Evolutionary conservation across 2,329 filamentous ascomycete genomes (phyloP).

Genomic region (Dactylellina sp.): DNA sequence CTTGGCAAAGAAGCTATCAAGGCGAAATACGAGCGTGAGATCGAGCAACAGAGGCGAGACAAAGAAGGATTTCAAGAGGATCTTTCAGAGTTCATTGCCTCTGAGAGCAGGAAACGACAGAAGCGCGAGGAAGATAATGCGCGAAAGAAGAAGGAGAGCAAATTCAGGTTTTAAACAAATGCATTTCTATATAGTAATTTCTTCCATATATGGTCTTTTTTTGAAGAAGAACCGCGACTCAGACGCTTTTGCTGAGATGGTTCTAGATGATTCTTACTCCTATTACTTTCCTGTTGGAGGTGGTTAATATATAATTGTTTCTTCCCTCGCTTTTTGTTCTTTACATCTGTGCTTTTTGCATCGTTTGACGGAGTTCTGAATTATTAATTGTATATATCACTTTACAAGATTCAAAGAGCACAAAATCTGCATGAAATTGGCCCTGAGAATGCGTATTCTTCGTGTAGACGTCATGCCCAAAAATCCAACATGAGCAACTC

Average conservation of each 20-base stretch:
- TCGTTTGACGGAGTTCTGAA: conserved; percentile 41
- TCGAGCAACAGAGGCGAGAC: conserved; percentile 71
- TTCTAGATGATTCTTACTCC: conserved; percentile 1
- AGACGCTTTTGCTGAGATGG: conserved; percentile 45
- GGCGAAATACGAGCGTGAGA: conserved; percentile 80
- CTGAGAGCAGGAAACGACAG: conserved; percentile 88
- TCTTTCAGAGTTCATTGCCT: conserved; percentile 93
- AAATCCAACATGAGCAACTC: conserved; percentile 10
- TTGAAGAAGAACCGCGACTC: conserved; percentile 16
- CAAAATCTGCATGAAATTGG: background rate
- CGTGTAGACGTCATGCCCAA: conserved; percentile 1
- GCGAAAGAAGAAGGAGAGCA: conserved; percentile 72
- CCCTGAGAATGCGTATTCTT: background rate
- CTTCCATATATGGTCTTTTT: background rate
- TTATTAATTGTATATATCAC: conserved; percentile 14
- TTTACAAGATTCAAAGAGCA: background rate
- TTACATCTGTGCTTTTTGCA: conserved; percentile 15
- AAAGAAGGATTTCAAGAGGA: conserved; percentile 86
- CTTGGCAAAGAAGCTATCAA: conserved; percentile 86
- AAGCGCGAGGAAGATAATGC: conserved; percentile 86
- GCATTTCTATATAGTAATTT: background rate
- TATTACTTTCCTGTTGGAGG: background rate
- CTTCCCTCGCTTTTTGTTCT: background rate
- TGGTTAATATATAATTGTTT: conserved; percentile 12
- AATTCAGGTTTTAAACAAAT: conserved; percentile 64